Conservation (phyloP, 176 grass and related monocot genomes). For the Miscanthus lutarioriparius region DNA sequence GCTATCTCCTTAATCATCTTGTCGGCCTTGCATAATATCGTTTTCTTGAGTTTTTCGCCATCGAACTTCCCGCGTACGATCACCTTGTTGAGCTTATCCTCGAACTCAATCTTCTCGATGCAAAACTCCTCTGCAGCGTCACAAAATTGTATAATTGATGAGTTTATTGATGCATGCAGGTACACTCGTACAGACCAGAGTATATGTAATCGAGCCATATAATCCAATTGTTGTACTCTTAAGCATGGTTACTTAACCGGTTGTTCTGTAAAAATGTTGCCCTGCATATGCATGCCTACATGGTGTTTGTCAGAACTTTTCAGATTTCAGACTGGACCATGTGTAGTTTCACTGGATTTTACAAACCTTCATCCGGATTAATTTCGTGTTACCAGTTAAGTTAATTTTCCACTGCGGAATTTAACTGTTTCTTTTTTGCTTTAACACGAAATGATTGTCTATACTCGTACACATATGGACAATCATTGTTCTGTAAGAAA, state of each 20-base stretch:
- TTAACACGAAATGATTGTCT: not conserved
- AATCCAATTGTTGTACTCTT: not conserved
- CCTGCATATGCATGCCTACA: not conserved
- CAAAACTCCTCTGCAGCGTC: not conserved
- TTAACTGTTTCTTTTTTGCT: not conserved
- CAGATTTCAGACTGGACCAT: not conserved
- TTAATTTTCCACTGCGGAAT: not conserved
- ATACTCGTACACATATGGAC: not conserved
- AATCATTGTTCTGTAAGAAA: too few species aligned
- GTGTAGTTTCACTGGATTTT: not conserved
- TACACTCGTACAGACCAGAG: not conserved
- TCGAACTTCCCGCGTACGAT: conserved; percentile 39
- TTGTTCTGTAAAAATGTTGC: not conserved
- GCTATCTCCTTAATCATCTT: conserved; percentile 6
- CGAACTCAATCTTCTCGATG: conserved; percentile 46
- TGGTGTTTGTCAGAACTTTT: not conserved
- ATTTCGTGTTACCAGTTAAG: too few species aligned
- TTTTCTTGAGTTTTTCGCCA: conserved; percentile 6
- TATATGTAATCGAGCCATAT: not conserved
- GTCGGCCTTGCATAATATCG: conserved; percentile 24
- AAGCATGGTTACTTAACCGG: not conserved
- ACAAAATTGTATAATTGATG: not conserved
- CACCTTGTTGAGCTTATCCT: conserved; percentile 21
- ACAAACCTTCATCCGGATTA: too few species aligned
- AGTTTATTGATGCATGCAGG: not conserved